Evolutionary conservation across 768 basidiomycete species (phyloP).

Genomic region (Lactarius sp.): DNA sequence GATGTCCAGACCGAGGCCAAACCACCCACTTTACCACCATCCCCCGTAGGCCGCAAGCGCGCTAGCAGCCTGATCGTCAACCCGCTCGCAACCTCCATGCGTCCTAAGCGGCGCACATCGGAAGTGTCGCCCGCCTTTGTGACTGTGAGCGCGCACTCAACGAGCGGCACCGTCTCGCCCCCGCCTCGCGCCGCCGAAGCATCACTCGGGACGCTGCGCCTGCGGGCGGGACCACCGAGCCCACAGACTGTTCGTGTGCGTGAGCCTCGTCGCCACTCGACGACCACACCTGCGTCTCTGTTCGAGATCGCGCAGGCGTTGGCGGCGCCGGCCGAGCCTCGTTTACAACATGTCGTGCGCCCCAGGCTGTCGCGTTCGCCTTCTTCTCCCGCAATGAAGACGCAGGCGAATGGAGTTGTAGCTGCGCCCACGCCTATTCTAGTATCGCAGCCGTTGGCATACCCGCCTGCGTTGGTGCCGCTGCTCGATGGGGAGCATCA

Average conservation of each 20-base stretch:
- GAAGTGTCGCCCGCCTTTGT: conserved; percentile 8
- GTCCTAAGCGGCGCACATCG: conserved; percentile 18
- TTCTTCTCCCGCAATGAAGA: conserved; percentile 45
- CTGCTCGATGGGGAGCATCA: conserved; percentile 87
- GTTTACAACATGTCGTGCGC: conserved; percentile 29
- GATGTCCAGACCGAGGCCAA: conserved; percentile 6
- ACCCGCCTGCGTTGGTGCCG: conserved; percentile 51
- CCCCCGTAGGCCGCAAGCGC: conserved; percentile 24
- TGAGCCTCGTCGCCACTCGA: conserved; percentile 20
- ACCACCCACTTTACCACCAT: conserved; percentile 20
- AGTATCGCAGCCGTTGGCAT: conserved; percentile 31
- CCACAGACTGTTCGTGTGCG: conserved; percentile 8
- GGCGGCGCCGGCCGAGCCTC: conserved; percentile 6
- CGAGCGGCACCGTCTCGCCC: conserved; percentile 18
- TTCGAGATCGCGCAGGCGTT: conserved; percentile 25
- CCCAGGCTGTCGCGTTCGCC: conserved; percentile 54
- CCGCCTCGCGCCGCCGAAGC: conserved; percentile 22
- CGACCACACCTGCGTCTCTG: conserved; percentile 13
- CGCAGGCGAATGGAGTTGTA: conserved; percentile 29
- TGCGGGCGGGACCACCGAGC: conserved; percentile 11
- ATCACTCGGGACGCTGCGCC: conserved; percentile 19
- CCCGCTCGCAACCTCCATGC: background rate
- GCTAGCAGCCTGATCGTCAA: conserved; percentile 20
- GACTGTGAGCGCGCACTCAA: conserved; percentile 8
- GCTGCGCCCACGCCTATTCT: conserved; percentile 14